These are phyloP conservation scores for Teratosphaeria nubilosa DNA, from an alignment of 2,329 filamentous ascomycete species.

Conservation along the genomic window DNA sequence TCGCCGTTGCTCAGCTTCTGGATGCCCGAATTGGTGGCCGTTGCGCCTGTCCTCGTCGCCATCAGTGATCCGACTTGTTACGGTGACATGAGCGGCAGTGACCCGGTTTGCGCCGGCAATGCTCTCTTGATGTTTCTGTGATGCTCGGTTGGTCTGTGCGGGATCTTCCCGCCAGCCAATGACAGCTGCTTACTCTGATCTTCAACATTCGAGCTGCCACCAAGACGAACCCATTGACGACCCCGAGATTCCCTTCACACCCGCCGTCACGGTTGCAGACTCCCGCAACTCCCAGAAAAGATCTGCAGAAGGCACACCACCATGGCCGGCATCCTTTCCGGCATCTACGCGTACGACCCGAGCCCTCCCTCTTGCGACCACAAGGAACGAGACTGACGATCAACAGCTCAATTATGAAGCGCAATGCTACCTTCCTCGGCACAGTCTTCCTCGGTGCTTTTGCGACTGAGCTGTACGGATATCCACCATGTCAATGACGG, in stretches of 20 bases:
- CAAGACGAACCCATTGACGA: background rate
- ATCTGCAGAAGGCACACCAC: constrained; percentile 14
- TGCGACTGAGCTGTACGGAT: constrained; percentile 74
- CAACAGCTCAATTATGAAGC: constrained; percentile 68
- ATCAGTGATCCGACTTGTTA: constrained; percentile 7
- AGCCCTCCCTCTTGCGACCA: constrained; percentile 7
- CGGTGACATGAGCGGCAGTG: background rate
- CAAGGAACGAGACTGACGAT: constrained; percentile 17
- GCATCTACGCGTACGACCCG: constrained; percentile 44
- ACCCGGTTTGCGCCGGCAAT: background rate
- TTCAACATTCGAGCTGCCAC: constrained; percentile 2
- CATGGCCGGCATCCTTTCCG: constrained; percentile 51
- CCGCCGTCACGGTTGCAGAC: background rate
- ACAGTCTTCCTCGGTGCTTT: constrained; percentile 82
- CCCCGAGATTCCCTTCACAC: background rate
- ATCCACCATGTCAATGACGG: background rate
- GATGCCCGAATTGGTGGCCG: constrained; percentile 41
- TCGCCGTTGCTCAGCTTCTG: constrained; percentile 66
- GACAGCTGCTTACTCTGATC: background rate
- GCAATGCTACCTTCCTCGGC: constrained; percentile 79
- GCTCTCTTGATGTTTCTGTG: background rate
- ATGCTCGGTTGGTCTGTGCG: background rate
- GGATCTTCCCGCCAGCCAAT: background rate
- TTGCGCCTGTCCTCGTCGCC: constrained; percentile 1
- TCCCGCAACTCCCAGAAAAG: background rate